phyloP scores from a whole-genome alignment of 495 filamentous ascomycete genomes.

The Opeltia flavorubescens region DNA sequence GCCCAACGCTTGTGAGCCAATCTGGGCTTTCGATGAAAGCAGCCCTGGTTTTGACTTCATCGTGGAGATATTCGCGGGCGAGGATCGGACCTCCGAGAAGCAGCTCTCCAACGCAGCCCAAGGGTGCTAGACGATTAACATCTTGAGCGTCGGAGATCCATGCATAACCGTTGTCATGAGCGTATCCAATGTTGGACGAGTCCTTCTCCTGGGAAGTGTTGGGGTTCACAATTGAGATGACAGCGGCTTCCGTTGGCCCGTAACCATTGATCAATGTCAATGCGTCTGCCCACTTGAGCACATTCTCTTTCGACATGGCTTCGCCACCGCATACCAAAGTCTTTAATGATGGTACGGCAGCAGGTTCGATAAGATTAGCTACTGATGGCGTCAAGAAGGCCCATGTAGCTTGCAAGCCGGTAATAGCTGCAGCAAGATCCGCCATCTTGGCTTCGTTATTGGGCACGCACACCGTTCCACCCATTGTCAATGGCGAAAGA shows the following conservation, averaged over 20 bases:
- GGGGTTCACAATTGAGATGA: conserved; percentile 19
- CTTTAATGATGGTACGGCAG: conserved; percentile 29
- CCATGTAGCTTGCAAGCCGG: conserved; percentile 34
- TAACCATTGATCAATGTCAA: conserved; percentile 42
- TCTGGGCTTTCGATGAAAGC: conserved; percentile 29
- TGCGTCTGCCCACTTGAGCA: conserved; percentile 38
- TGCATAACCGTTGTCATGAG: conserved; percentile 27
- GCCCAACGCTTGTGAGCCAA: conserved; percentile 14
- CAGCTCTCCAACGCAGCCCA: conserved; percentile 42
- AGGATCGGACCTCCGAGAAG: conserved; percentile 34
- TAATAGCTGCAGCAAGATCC: conserved; percentile 34
- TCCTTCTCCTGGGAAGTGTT: conserved; percentile 11
- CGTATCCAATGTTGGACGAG: conserved; percentile 35
- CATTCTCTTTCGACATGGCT: conserved; percentile 32
- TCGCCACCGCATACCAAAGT: conserved; percentile 33
- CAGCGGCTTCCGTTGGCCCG: conserved; percentile 40
- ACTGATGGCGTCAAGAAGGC: conserved; percentile 41
- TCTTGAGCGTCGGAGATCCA: conserved; percentile 43
- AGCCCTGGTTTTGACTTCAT: conserved; percentile 34
- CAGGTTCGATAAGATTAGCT: conserved; percentile 33
- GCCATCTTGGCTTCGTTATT: conserved; percentile 41
- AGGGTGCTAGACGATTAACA: conserved; percentile 30
- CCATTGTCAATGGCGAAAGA: conserved; percentile 35
- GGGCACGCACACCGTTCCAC: conserved; percentile 48
- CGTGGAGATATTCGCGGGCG: conserved; percentile 38